Evolutionary conservation across 805 yeast genomes (phyloP).

Genomic region (Candida morakotiae): DNA sequence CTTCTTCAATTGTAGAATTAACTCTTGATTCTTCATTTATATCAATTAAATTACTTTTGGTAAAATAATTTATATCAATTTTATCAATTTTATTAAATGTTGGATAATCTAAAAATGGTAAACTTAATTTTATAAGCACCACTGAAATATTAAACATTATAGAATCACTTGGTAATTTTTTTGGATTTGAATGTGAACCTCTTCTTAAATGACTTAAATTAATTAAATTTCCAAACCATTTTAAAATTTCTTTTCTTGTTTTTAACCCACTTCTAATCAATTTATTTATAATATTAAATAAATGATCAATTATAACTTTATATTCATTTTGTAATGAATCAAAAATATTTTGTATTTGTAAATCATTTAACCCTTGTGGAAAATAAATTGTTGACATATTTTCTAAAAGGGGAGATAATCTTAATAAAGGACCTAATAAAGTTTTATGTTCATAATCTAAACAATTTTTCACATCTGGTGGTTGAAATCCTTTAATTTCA

Average conservation of each 20-base stretch:
- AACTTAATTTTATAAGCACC: constrained; percentile 65
- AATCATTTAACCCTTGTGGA: constrained; percentile 17
- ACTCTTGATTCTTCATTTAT: constrained; percentile 79
- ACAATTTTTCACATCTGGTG: constrained; percentile 39
- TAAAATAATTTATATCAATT: constrained; percentile 70
- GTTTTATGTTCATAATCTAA: constrained; percentile 57
- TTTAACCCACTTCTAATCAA: constrained; percentile 68
- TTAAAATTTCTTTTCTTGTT: constrained; percentile 60
- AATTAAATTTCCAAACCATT: constrained; percentile 69
- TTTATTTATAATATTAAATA: constrained; percentile 68
- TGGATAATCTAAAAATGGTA: constrained; percentile 73
- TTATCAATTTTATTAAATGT: constrained; percentile 66
- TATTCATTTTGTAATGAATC: constrained; percentile 65
- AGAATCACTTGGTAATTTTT: constrained; percentile 69
- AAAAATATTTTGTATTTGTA: constrained; percentile 47
- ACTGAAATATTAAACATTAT: constrained; percentile 74
- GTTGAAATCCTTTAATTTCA: constrained; percentile 51
- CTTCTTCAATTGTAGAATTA: constrained; percentile 70
- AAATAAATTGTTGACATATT: constrained; percentile 47
- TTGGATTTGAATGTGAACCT: constrained; percentile 74
- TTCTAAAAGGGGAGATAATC: constrained; percentile 67
- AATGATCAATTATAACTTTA: constrained; percentile 51
- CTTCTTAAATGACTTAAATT: constrained; percentile 82
- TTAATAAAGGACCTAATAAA: constrained; percentile 71
- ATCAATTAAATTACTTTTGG: constrained; percentile 51